Percentiles rank a stretch among this genome's conserved stretches.
These are phyloP conservation scores for Daldinia sp. DNA, from an alignment of 2,329 filamentous ascomycete species.

Conservation along the genomic window DNA sequence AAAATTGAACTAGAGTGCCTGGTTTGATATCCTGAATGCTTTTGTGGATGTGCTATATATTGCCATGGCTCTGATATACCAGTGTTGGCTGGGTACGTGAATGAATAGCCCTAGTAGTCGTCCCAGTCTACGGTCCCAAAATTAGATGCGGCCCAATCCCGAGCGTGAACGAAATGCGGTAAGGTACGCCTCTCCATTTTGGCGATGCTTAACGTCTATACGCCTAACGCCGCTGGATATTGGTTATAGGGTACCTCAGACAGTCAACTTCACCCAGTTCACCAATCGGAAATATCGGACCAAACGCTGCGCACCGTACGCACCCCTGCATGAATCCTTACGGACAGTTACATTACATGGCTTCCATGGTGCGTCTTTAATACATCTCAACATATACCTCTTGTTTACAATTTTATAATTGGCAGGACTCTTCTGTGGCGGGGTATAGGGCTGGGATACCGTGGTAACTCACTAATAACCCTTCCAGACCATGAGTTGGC, in stretches of 20 bases:
- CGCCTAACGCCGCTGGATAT: not conserved
- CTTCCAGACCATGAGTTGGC: not conserved
- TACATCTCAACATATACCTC: not conserved
- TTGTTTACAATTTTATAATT: not conserved
- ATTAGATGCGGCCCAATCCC: not conserved
- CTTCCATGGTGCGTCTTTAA: not conserved
- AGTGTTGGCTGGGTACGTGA: too few species aligned
- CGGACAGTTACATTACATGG: not conserved
- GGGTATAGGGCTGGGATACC: conserved; percentile 9
- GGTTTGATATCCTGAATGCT: not conserved
- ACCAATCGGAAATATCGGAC: not conserved
- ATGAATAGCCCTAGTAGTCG: not conserved
- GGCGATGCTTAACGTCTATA: not conserved
- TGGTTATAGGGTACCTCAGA: not conserved
- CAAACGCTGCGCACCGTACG: not conserved
- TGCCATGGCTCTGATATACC: not conserved
- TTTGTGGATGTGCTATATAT: not conserved
- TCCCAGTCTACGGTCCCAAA: not conserved
- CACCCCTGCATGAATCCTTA: not conserved
- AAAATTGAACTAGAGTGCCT: too few species aligned
- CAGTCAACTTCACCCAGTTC: not conserved
- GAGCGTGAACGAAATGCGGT: not conserved
- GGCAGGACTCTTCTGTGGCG: not conserved
- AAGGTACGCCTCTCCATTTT: not conserved
- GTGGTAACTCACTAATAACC: not conserved